Evolutionary conservation across 495 filamentous ascomycete genomes (phyloP).

Genomic region (Talaromyces ruber): DNA sequence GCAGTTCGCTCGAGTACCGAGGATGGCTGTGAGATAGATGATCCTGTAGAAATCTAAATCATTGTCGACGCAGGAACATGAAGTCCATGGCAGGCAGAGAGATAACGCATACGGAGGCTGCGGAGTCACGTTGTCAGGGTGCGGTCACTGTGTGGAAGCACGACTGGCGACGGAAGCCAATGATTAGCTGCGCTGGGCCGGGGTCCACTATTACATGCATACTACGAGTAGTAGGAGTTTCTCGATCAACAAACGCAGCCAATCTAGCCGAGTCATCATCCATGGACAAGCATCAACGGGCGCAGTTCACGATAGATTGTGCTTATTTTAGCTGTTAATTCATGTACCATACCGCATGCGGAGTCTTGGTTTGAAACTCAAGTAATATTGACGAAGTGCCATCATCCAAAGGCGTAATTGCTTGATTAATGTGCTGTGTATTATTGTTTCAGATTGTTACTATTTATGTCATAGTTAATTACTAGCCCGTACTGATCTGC

Average conservation of each 20-base stretch:
- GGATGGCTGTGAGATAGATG: neutral
- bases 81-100: neutral
- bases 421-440: neutral
- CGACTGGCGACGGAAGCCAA: neutral
- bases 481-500: no score
- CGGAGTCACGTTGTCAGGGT: neutral
- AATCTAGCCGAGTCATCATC: neutral
- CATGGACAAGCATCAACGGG: no score
- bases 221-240: no score
- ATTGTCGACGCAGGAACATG: neutral
- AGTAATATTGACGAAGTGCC: neutral
- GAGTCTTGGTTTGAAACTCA: no score
- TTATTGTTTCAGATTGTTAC: neutral
- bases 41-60: neutral
- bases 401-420: neutral
- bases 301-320: no score
- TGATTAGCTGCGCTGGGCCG: neutral
- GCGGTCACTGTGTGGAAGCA: neutral
- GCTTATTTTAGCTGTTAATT: no score
- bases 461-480: neutral
- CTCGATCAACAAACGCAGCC: neutral
- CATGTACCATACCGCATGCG: neutral
- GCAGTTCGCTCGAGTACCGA: neutral
- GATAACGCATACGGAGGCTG: neutral
- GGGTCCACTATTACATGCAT: neutral